Evolutionary conservation across 202 grass and related monocot species (phyloP).

Genomic region (Panicum hallii): DNA sequence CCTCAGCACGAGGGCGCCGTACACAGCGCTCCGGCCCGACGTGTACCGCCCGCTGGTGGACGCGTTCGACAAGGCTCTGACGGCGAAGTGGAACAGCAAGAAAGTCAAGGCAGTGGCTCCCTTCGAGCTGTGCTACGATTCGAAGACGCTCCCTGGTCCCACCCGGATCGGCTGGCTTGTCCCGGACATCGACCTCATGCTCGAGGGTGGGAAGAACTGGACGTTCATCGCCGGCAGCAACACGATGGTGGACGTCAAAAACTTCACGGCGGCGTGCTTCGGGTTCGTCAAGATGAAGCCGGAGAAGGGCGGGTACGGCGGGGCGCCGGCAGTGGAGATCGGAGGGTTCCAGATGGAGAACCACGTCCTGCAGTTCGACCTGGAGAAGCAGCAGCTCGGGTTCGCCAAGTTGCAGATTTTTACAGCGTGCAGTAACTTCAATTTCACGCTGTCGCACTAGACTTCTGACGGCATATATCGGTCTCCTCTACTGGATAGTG

Average conservation of each 20-base stretch:
- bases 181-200: constrained; percentile 41
- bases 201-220: constrained; percentile 61
- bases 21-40: constrained; percentile 48
- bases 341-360: constrained; percentile 67
- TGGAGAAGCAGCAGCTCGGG: constrained; percentile 36
- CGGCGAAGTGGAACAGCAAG: not conserved
- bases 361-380: constrained; percentile 54
- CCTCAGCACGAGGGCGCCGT: constrained; percentile 47
- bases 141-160: constrained; percentile 12
- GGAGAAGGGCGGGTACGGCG: not conserved
- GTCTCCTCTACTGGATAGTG: too few relatives aligned
- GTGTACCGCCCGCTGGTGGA: constrained; percentile 54
- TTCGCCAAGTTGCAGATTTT: constrained; percentile 14
- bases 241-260: constrained; percentile 52
- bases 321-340: constrained; percentile 38
- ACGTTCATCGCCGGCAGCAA: constrained; percentile 47
- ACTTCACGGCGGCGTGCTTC: constrained; percentile 47
- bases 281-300: constrained; percentile 54
- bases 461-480: not conserved
- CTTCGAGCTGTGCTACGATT: constrained; percentile 53
- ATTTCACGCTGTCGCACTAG: not conserved
- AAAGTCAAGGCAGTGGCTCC: constrained; percentile 38
- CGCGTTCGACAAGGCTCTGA: constrained; percentile 47
- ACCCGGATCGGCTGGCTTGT: constrained; percentile 52
- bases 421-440: not conserved